phyloP scores from a whole-genome alignment of 768 basidiomycete genomes.

The Boletus eberwhitei region DNA sequence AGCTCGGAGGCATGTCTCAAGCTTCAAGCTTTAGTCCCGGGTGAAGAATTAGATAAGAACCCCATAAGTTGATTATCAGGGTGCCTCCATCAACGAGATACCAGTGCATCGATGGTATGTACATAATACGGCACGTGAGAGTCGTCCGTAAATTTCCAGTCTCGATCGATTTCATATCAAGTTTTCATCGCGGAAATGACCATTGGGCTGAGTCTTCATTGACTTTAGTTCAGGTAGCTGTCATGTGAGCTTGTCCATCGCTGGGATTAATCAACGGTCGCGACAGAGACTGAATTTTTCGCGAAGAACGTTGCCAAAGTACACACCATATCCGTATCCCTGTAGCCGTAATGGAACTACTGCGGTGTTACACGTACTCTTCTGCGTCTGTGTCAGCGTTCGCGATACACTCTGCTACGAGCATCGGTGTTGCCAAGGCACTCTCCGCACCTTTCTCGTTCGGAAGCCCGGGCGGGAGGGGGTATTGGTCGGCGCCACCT shows the following conservation, averaged over 20 bases:
- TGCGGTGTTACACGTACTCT: too few species aligned
- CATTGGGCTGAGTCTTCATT: not conserved
- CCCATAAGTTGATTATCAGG: not conserved
- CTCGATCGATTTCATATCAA: not conserved
- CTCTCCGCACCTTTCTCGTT: slow-evolving; percentile 16
- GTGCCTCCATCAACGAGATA: not conserved
- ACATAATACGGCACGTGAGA: not conserved
- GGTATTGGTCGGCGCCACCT: slow-evolving; percentile 22
- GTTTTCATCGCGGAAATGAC: not conserved
- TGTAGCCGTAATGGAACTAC: too few species aligned
- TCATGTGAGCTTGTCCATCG: not conserved
- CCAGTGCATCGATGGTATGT: not conserved
- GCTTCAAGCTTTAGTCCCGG: not conserved
- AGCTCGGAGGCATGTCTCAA: not conserved
- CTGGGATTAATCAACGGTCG: not conserved
- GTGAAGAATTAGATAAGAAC: not conserved
- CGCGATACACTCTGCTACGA: not conserved
- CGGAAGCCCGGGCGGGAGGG: slow-evolving; percentile 20
- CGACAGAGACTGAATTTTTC: not conserved
- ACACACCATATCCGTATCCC: too few species aligned
- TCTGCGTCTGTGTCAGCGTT: not conserved
- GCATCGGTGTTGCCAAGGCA: slow-evolving; percentile 7
- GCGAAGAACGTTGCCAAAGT: not conserved
- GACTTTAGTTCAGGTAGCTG: not conserved
- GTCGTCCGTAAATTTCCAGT: not conserved